Percentiles rank a stretch among this genome's conserved stretches.
Evolutionary conservation across 768 basidiomycete species (phyloP).

Genomic region (Cytidiella melzeri): DNA sequence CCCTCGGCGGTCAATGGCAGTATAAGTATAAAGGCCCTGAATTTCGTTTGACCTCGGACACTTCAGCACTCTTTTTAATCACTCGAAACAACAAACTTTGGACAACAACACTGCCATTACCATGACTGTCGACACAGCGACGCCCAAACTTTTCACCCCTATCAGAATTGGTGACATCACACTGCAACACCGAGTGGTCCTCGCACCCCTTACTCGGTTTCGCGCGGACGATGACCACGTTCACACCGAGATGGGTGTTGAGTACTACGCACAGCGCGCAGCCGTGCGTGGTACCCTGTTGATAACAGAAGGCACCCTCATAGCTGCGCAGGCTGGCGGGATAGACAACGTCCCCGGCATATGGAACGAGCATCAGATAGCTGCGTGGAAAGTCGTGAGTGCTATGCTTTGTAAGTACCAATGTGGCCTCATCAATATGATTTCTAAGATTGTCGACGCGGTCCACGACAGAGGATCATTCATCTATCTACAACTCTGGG

Average conservation of each 20-base stretch:
- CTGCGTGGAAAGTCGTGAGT: slow-evolving; percentile 41
- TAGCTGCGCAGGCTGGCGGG: slow-evolving; percentile 46
- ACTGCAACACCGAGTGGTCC: slow-evolving; percentile 44
- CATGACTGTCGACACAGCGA: background rate
- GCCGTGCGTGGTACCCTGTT: slow-evolving; percentile 45
- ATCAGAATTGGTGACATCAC: slow-evolving; percentile 35
- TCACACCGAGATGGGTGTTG: slow-evolving; percentile 29
- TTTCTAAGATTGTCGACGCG: slow-evolving; percentile 50
- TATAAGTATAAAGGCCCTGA: too few species aligned
- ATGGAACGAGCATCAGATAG: slow-evolving; percentile 50
- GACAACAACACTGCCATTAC: too few species aligned
- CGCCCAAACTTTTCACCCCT: slow-evolving; percentile 37
- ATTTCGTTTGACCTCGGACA: too few species aligned
- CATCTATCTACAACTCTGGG: slow-evolving; percentile 56
- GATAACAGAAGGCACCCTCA: slow-evolving; percentile 51
- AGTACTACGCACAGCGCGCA: slow-evolving; percentile 45
- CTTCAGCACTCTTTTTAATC: too few species aligned
- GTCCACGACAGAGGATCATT: slow-evolving; percentile 49
- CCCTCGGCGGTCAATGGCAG: too few species aligned
- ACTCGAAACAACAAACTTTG: too few species aligned
- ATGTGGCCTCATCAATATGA: too few species aligned
- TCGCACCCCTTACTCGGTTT: slow-evolving; percentile 46
- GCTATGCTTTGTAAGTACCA: background rate
- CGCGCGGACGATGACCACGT: slow-evolving; percentile 34
- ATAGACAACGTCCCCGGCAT: slow-evolving; percentile 51